Evolutionary conservation across 345 rosid genomes (phyloP), one percentile per base, ranked within the genome.

Genomic region (Aquilaria sinensis): DNA sequence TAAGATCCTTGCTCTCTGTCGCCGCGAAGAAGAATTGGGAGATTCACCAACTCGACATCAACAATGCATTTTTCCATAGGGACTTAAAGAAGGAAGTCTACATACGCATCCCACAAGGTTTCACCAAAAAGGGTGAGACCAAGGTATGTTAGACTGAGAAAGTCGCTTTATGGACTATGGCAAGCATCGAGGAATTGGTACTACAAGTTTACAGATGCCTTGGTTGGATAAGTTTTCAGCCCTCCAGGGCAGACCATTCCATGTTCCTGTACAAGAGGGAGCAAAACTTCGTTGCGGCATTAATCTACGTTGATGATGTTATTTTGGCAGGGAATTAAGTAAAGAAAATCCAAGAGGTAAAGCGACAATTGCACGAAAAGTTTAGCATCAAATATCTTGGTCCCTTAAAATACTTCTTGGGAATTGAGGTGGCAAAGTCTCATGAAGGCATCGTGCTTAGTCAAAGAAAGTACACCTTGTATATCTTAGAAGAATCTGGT

Each of bases 121-220:
- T 47, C 6, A n/a, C 8, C 10, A 65, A 7, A 4, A 15, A 55
- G 45, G 52, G 14, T 13, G 60, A 54, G 5, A 16, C 11, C 10
- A 23, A 53, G 15, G 23, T 60, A 54, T n/a, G 55, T 51, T 46
- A 9, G 30, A 3, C 53, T 64, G 10, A 33, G 32, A 2, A 64
- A 55, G 10, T 64, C 61, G 1, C 34, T 64, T 1, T 64, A 64
- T 64, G 60, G 60, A 4, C 30, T 64, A 4, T 43, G 56, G 9
- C 53, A 64, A 30, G 60, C 54, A 12, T 56, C 45, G 1, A 16
- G 53, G 1, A 23, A 56, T 4, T 64, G 53, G 68, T 41, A 37
- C 45, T 30, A 8, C 8, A 58, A 58, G 23, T 23, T 58, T 16
- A 41, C 61, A 2, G 2, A 14, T 45, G 32, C 16, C 8, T 58